These are phyloP conservation scores for Vigna unguiculata DNA, from an alignment of 306 rosid species.

Conservation along the genomic window DNA sequence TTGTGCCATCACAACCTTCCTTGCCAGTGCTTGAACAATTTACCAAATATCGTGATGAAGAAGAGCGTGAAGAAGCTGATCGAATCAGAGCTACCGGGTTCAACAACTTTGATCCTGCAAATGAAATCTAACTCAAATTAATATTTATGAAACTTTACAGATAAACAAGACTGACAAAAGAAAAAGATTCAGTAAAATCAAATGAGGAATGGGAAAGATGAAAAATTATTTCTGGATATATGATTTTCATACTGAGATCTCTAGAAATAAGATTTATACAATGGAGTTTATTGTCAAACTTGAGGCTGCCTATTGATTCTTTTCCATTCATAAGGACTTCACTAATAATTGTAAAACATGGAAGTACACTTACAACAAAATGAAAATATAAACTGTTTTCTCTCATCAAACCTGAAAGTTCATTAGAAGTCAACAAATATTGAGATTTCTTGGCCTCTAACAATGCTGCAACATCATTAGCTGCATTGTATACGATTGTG, in stretches of 20 bases:
- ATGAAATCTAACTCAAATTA: constrained; percentile 20
- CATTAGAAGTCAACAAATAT: constrained; percentile 58
- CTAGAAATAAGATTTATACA: constrained; percentile 1
- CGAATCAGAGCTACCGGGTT: constrained; percentile 85
- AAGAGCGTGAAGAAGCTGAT: constrained; percentile 75
- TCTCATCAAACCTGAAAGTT: constrained; percentile 65
- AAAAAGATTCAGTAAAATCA: not conserved
- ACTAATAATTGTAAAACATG: not conserved
- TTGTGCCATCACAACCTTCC: constrained; percentile 57
- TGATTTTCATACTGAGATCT: not conserved
- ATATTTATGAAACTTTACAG: constrained; percentile 24
- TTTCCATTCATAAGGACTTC: constrained; percentile 33
- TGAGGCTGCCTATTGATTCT: constrained; percentile 12
- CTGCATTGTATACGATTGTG: constrained; percentile 68
- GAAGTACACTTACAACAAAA: not conserved
- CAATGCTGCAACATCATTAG: constrained; percentile 65
- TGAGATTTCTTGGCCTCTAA: constrained; percentile 73
- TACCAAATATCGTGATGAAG: constrained; percentile 66
- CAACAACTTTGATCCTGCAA: constrained; percentile 70
- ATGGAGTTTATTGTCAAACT: constrained; percentile 11
- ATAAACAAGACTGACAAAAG: not conserved
- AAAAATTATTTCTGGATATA: not conserved
- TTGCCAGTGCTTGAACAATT: constrained; percentile 57
- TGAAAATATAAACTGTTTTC: constrained; percentile 18
- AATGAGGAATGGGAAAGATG: not conserved